Evolutionary conservation across 2,329 filamentous ascomycete species (phyloP).

Genomic region (Penicillium sp.): DNA sequence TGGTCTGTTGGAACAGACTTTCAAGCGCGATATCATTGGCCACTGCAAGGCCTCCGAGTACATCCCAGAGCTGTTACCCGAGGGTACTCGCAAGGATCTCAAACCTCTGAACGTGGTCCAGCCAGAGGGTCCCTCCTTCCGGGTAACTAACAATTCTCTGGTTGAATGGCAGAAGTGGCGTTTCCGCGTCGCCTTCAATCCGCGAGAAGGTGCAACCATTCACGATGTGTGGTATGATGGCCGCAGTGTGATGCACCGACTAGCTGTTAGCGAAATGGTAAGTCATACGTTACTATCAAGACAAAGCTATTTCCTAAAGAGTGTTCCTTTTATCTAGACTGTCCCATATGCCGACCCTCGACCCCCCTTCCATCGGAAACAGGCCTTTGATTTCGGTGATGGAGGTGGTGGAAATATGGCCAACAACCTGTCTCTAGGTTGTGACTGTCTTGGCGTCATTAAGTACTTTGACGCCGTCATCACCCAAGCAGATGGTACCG

Average conservation of each 20-base stretch:
- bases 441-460: slow-evolving; percentile 58
- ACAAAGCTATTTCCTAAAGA: slow-evolving; percentile 2
- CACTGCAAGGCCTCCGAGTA: slow-evolving; percentile 55
- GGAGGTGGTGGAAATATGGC: slow-evolving; percentile 63
- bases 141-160: slow-evolving; percentile 37
- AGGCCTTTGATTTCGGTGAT: slow-evolving; percentile 69
- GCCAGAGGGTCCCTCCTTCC: slow-evolving; percentile 65
- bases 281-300: neutral
- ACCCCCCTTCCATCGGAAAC: slow-evolving; percentile 63
- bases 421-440: slow-evolving; percentile 58
- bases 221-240: slow-evolving; percentile 67
- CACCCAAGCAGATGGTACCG: slow-evolving; percentile 53
- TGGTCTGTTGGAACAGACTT: slow-evolving; percentile 41
- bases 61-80: slow-evolving; percentile 47
- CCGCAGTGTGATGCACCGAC: slow-evolving; percentile 62
- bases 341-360: slow-evolving; percentile 66
- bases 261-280: slow-evolving; percentile 67
- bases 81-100: slow-evolving; percentile 48
- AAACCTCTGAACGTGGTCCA: slow-evolving; percentile 72
- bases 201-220: slow-evolving; percentile 64
- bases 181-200: slow-evolving; percentile 58
- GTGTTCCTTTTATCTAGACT: slow-evolving; percentile 17
- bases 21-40: slow-evolving; percentile 48
- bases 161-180: slow-evolving; percentile 65
- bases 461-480: slow-evolving; percentile 61